Conservation (phyloP, 306 rosid genomes). For the peach (Prunus persica) region Prunus_persica_NCBIv2 NC_034009.1:41870501-41871000, state of each 20-base stretch:
- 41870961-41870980: too few relatives aligned
- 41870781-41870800: constrained; percentile 9
- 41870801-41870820: neutral
- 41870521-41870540: constrained; percentile 90
- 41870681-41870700: constrained; percentile 44
- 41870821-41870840: neutral
- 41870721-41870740: constrained; percentile 43
- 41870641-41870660: neutral
- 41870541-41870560: constrained; percentile 67
- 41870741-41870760: constrained; percentile 24
- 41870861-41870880: neutral
- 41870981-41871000: too few relatives aligned
- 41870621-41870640: neutral
- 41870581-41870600: constrained; percentile 15
- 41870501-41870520: constrained; percentile 90
- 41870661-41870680: constrained; percentile 53
- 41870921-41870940: too few relatives aligned
- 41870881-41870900: neutral
- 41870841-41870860: neutral
- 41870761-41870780: constrained; percentile 6
- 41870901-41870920: too few relatives aligned
- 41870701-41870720: constrained; percentile 66
- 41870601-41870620: neutral
- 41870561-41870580: neutral
- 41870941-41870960: too few relatives aligned